Evolutionary conservation across 1,284 basidiomycete genomes (phyloP).

Genomic region (Mycena citricolor): DNA sequence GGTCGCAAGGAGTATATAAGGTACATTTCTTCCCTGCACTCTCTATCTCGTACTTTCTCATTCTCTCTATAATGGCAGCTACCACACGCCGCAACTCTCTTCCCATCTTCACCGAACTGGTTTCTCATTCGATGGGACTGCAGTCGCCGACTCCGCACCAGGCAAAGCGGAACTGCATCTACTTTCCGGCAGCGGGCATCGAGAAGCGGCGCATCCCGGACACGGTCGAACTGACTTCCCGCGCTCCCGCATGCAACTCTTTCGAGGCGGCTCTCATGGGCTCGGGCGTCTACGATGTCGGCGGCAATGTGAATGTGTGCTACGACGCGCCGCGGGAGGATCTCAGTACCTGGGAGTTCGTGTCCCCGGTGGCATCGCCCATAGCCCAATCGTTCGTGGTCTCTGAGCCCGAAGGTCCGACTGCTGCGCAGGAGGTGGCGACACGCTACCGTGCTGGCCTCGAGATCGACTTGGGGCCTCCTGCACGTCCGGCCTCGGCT

Average conservation of each 20-base stretch:
- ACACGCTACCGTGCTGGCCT: slow-evolving; percentile 32
- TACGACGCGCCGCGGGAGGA: slow-evolving; percentile 28
- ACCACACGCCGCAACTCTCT: too few species aligned
- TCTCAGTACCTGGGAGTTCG: slow-evolving; percentile 38
- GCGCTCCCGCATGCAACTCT: too few species aligned
- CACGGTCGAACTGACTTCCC: background rate
- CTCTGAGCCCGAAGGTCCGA: slow-evolving; percentile 26
- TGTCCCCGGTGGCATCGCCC: slow-evolving; percentile 29
- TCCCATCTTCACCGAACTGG: too few species aligned
- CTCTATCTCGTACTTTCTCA: too few species aligned
- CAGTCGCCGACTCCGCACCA: too few species aligned
- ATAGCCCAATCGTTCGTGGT: slow-evolving; percentile 25
- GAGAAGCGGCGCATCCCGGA: slow-evolving; percentile 2
- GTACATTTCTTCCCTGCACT: too few species aligned
- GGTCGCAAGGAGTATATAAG: too few species aligned
- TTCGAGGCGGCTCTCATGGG: too few species aligned
- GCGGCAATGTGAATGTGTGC: too few species aligned
- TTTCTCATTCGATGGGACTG: too few species aligned
- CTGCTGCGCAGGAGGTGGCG: slow-evolving; percentile 41
- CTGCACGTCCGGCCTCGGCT: slow-evolving; percentile 15
- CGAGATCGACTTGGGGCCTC: slow-evolving; percentile 23
- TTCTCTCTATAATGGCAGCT: too few species aligned
- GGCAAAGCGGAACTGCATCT: slow-evolving; percentile 18
- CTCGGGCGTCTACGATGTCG: background rate
- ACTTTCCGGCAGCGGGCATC: slow-evolving; percentile 9